These are phyloP conservation scores for Yamadazyma laniorum DNA, from an alignment of 805 yeast species.

Conservation along the genomic window DNA sequence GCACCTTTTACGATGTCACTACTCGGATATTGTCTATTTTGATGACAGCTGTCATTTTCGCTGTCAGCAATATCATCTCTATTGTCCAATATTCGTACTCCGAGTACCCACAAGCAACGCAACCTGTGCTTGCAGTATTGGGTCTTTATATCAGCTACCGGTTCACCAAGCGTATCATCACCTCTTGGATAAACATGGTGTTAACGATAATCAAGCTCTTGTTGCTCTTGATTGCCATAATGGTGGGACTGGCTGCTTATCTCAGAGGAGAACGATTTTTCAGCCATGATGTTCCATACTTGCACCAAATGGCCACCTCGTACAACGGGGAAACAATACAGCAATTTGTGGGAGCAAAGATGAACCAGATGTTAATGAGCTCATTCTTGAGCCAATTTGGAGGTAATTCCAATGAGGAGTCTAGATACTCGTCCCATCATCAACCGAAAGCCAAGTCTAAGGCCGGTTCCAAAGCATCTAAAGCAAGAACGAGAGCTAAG, in stretches of 20 bases:
- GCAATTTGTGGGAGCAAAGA: constrained; percentile 6
- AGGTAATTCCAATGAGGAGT: background rate
- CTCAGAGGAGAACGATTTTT: constrained; percentile 24
- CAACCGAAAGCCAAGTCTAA: too few relatives aligned
- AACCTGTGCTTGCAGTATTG: constrained; percentile 13
- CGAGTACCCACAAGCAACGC: constrained; percentile 21
- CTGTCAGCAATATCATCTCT: constrained; percentile 14
- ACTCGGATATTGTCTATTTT: constrained; percentile 8
- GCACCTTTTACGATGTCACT: too few relatives aligned
- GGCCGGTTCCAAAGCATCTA: background rate
- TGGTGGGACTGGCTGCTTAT: constrained; percentile 19
- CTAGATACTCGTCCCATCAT: background rate
- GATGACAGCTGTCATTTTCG: constrained; percentile 15
- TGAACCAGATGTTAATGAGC: constrained; percentile 6
- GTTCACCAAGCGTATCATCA: constrained; percentile 16
- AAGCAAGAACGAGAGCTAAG: background rate
- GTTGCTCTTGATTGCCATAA: constrained; percentile 16
- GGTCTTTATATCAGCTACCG: constrained; percentile 20
- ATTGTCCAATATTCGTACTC: constrained; percentile 12
- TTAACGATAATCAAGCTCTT: constrained; percentile 19
- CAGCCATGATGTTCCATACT: constrained; percentile 16
- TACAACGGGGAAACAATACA: constrained; percentile 8
- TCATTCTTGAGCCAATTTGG: constrained; percentile 3
- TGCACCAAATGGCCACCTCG: constrained; percentile 3
- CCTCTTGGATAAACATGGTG: constrained; percentile 22